Evolutionary conservation across 2,329 filamentous ascomycete species (phyloP).

Genomic region (Biscogniauxia marginata): DNA sequence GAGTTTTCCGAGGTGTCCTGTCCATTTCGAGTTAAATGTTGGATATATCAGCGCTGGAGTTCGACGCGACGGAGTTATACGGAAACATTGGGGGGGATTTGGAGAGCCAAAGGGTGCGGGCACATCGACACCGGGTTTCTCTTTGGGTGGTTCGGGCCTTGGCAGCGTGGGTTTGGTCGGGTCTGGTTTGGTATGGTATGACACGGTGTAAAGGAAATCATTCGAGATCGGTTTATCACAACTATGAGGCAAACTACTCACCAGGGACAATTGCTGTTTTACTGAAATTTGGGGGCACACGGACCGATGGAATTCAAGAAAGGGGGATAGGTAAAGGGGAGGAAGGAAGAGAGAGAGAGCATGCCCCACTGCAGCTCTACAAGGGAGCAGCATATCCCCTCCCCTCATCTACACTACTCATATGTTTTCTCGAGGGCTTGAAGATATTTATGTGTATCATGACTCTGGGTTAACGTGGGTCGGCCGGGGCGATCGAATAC

Average conservation of each 20-base stretch:
- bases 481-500: background rate
- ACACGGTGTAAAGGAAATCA: background rate
- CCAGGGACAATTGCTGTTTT: background rate
- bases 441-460: background rate
- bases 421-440: background rate
- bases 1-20: slow-evolving; percentile 8
- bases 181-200: background rate
- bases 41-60: slow-evolving; percentile 35
- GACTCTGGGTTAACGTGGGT: background rate
- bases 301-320: background rate
- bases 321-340: background rate
- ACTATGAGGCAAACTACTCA: background rate
- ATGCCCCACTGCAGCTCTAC: background rate
- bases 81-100: slow-evolving; percentile 11
- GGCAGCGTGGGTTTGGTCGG: too few species aligned
- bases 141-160: too few species aligned
- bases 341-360: background rate
- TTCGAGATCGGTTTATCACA: background rate
- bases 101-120: slow-evolving; percentile 12
- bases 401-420: background rate
- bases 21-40: slow-evolving; percentile 25
- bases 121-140: slow-evolving; percentile 1
- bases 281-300: background rate
- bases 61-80: slow-evolving; percentile 20
- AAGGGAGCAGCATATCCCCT: background rate